Conservation (phyloP, 306 rosid genomes). For the Rosa persica region DNA sequence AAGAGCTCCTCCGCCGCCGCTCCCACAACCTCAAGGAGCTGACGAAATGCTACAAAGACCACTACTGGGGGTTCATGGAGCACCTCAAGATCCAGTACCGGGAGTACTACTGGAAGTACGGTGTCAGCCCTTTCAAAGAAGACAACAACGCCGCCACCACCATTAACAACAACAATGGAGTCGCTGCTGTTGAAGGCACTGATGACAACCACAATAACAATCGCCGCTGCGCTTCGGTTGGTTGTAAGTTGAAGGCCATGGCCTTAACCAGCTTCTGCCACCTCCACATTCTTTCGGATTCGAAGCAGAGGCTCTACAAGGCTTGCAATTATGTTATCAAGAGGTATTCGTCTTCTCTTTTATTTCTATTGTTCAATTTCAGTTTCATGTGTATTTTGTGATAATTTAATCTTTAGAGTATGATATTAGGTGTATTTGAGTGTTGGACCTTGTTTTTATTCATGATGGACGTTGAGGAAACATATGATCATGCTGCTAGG, state of each 20-base stretch:
- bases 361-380: no score
- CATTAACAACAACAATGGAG: not conserved
- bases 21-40: constrained; percentile 26
- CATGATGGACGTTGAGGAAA: not conserved
- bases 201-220: not conserved
- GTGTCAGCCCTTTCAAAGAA: constrained; percentile 58
- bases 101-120: constrained; percentile 64
- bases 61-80: constrained; percentile 63
- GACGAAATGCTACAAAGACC: constrained; percentile 20
- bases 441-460: not conserved
- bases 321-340: constrained; percentile 54
- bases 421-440: not conserved
- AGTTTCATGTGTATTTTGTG: no score
- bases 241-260: constrained; percentile 55
- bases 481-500: no score
- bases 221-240: constrained; percentile 44
- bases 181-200: constrained; percentile 6
- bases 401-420: not conserved
- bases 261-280: constrained; percentile 57
- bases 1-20: constrained; percentile 35
- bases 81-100: constrained; percentile 43
- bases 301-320: constrained; percentile 59
- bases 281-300: constrained; percentile 56
- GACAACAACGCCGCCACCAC: constrained; percentile 14
- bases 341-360: constrained; percentile 27